These are phyloP conservation scores for Mycena albidolilacea DNA, from an alignment of 768 basidiomycete genomes.

Conservation along the genomic window DNA sequence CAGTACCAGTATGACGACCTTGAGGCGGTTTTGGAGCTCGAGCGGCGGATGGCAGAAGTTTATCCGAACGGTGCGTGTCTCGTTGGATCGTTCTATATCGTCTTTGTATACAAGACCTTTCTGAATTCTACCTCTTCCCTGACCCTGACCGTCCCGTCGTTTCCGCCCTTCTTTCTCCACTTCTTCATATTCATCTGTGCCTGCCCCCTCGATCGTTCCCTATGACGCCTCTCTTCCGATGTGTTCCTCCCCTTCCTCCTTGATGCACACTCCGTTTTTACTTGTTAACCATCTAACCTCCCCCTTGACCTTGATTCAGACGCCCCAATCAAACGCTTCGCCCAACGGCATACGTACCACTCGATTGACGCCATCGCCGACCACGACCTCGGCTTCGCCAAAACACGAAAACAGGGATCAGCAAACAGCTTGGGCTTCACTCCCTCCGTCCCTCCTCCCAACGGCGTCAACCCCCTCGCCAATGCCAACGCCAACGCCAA, in stretches of 20 bases:
- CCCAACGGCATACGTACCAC: conserved; percentile 83
- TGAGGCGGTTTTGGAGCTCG: conserved; percentile 89
- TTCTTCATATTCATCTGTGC: neutral
- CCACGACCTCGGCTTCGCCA: conserved; percentile 88
- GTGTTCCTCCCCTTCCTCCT: neutral
- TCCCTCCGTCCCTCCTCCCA: neutral
- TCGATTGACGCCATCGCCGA: conserved; percentile 91
- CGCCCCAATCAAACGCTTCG: conserved; percentile 79
- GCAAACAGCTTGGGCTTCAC: neutral
- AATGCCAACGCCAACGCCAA: neutral
- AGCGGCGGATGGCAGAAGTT: conserved; percentile 89
- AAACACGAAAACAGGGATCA: conserved; percentile 56
- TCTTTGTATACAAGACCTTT: conserved; percentile 8
- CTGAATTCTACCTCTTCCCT: conserved; percentile 6
- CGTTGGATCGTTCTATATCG: neutral
- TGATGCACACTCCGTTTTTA: neutral
- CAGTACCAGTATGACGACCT: conserved; percentile 97
- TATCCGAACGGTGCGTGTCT: conserved; percentile 82
- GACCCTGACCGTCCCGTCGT: neutral
- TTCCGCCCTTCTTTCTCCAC: neutral
- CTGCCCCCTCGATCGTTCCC: neutral
- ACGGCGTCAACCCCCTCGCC: neutral
- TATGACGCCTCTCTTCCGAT: neutral
- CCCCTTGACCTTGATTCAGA: neutral
- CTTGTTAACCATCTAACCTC: neutral